Conservation (phyloP, 768 basidiomycete genomes). For the Dendrothele bispora region DNA sequence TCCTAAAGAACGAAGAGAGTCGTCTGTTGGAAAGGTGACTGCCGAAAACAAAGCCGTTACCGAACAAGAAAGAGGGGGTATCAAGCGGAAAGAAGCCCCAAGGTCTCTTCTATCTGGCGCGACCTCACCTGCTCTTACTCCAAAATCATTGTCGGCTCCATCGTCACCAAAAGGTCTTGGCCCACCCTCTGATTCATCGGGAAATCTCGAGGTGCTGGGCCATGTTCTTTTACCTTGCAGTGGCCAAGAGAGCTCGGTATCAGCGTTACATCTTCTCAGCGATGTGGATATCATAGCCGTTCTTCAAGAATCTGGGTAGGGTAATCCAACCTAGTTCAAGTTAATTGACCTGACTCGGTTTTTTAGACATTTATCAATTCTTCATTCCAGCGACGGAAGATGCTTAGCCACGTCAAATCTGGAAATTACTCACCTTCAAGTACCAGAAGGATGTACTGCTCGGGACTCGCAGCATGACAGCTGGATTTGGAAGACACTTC, state of each 20-base stretch:
- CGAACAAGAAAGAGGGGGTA: constrained; percentile 3
- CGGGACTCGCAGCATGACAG: constrained; percentile 30
- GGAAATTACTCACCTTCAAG: constrained; percentile 23
- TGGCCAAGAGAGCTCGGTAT: constrained; percentile 39
- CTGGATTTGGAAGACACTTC: constrained; percentile 46
- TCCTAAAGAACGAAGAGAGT: constrained; percentile 32
- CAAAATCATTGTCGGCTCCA: constrained; percentile 39
- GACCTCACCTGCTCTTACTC: constrained; percentile 41
- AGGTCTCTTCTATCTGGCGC: constrained; percentile 47
- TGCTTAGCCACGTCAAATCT: constrained; percentile 29
- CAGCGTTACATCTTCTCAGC: constrained; percentile 47
- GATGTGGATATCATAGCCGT: constrained; percentile 44
- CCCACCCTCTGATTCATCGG: constrained; percentile 22
- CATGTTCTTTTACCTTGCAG: constrained; percentile 49
- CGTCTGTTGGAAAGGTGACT: constrained; percentile 1
- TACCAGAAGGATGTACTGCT: constrained; percentile 33
- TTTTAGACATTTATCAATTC: constrained; percentile 52
- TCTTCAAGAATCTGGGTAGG: constrained; percentile 68
- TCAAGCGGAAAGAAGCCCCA: constrained; percentile 33
- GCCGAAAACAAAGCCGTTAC: neutral
- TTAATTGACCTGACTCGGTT: neutral
- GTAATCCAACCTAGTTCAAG: neutral
- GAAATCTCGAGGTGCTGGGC: constrained; percentile 34
- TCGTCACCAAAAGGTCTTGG: constrained; percentile 30
- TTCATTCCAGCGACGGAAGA: constrained; percentile 52